A percentile compares a stretch with the other conserved stretches of the same genome.
Conservation (phyloP, 768 basidiomycete species). For the Agrocybe chaxingu region DNA sequence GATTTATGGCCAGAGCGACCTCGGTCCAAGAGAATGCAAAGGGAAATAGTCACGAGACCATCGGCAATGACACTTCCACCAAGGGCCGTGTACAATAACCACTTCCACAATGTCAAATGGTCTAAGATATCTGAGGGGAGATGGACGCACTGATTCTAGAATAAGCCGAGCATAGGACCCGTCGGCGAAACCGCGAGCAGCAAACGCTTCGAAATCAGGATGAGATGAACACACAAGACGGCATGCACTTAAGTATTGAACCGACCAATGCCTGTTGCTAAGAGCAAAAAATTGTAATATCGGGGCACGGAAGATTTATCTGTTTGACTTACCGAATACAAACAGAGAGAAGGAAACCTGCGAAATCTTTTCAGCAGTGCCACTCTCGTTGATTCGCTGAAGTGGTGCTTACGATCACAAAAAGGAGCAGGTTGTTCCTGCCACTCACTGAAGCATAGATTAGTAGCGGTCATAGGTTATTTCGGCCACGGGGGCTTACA, state of each 20-base stretch:
- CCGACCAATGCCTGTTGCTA: slow-evolving; percentile 15
- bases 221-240: neutral
- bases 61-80: slow-evolving; percentile 20
- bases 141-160: slow-evolving; percentile 15
- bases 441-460: slow-evolving; percentile 10
- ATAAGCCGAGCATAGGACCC: slow-evolving; percentile 15
- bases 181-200: slow-evolving; percentile 16
- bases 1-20: slow-evolving; percentile 21
- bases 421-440: slow-evolving; percentile 13
- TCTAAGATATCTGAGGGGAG: neutral
- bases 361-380: too few species aligned
- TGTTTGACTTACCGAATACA: slow-evolving; percentile 9
- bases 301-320: neutral
- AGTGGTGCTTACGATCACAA: slow-evolving; percentile 11
- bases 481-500: slow-evolving; percentile 8
- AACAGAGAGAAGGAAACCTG: slow-evolving; percentile 12
- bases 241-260: neutral
- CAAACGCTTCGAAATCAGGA: slow-evolving; percentile 6
- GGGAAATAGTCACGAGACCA: slow-evolving; percentile 17
- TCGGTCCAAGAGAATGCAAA: slow-evolving; percentile 17
- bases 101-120: slow-evolving; percentile 6
- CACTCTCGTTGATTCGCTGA: neutral
- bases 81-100: slow-evolving; percentile 20
- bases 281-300: neutral
- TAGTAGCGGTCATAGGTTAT: neutral